phyloP scores from a whole-genome alignment of 441 rosid genomes.

The California macrophylla region DNA sequence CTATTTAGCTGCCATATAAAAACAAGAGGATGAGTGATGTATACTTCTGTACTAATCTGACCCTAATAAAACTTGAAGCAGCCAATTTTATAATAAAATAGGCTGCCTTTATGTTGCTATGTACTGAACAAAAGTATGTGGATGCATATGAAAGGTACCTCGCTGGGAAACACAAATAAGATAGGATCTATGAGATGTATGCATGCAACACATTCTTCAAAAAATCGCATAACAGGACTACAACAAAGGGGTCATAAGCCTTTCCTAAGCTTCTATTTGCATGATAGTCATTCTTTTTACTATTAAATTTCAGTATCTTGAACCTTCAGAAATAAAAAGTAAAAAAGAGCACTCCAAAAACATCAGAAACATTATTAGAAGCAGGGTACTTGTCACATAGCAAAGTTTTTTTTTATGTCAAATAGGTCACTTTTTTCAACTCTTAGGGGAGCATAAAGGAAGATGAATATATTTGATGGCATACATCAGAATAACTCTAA shows the following conservation, averaged over 20 bases:
- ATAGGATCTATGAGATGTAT: background rate
- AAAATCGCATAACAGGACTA: background rate
- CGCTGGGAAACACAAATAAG: background rate
- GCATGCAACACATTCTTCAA: background rate
- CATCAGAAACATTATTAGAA: background rate
- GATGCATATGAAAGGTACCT: background rate
- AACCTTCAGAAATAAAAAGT: no score
- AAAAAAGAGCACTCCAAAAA: no score
- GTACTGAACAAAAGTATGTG: background rate
- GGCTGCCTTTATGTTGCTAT: background rate
- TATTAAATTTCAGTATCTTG: background rate
- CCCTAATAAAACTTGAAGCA: background rate
- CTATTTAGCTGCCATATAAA: background rate
- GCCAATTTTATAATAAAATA: background rate
- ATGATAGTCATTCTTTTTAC: background rate
- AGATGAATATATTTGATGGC: background rate
- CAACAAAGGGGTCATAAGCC: background rate
- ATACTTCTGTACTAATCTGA: background rate
- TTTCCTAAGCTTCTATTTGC: background rate
- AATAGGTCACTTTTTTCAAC: background rate
- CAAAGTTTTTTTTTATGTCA: background rate
- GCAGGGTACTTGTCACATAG: background rate
- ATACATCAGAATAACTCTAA: slow-evolving; percentile 24
- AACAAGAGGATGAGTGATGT: background rate
- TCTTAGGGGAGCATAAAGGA: background rate